phyloP scores from a whole-genome alignment of 257 asterid genomes.

The Solanum etuberosum region DNA sequence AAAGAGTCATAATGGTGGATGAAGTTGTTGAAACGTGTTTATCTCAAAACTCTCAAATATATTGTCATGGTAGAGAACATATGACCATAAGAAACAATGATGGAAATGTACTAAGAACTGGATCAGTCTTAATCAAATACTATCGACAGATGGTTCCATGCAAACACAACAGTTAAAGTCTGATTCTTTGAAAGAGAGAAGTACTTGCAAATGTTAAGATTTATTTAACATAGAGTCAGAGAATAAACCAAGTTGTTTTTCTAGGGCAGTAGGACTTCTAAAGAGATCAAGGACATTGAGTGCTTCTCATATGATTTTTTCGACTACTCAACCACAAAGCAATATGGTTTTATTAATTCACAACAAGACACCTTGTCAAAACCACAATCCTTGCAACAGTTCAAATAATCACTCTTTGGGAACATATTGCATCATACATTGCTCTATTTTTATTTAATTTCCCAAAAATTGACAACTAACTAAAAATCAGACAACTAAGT shows the following conservation, averaged over 20 bases:
- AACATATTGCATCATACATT: background rate
- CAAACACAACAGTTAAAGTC: background rate
- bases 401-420: conserved; percentile 3
- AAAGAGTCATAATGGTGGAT: background rate
- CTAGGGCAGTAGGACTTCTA: conserved; percentile 6
- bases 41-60: conserved; percentile 29
- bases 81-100: conserved; percentile 37
- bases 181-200: conserved; percentile 8
- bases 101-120: conserved; percentile 44
- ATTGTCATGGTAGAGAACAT: conserved; percentile 38
- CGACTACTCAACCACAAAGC: background rate
- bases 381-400: conserved; percentile 7
- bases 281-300: conserved; percentile 1
- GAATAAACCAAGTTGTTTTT: conserved; percentile 20
- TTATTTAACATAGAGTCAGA: conserved; percentile 14
- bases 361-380: conserved; percentile 10
- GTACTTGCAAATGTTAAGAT: conserved; percentile 9
- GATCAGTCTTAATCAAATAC: background rate
- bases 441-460: no score
- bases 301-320: background rate
- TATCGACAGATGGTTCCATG: background rate
- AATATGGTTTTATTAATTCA: conserved; percentile 9
- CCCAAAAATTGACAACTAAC: no score
- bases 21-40: conserved; percentile 32
- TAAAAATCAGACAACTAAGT: no score